Evolutionary conservation across 495 filamentous ascomycete species (phyloP), one percentile per base, ranked within the genome.

Genomic region (Haplographium delicatum): DNA sequence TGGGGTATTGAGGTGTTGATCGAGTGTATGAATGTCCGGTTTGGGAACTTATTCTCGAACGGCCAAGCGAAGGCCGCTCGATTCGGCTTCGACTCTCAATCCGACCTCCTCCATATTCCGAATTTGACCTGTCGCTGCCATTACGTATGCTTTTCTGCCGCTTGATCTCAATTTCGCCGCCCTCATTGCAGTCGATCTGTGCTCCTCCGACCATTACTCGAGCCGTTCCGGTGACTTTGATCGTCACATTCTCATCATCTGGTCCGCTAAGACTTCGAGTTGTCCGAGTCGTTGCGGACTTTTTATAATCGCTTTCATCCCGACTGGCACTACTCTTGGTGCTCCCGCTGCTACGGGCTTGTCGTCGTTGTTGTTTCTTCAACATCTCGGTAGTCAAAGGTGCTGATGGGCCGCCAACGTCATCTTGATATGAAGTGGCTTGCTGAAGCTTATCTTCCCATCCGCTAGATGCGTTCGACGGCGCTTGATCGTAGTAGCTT

Each of bases 281-380:
- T n/a, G 73, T 80, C 20, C 73, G 69, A 7, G 75, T 77, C 7
- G 76, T 76, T 1, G 72, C 71, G 16, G 74, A 78, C 44, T 73
- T 72, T 47, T 68, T 69, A 55, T 73, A 78, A 19, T 80, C 76
- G 58, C 75, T 79, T 53, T 80, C 76, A 56, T 80, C 76, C 48
- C 68, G 73, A 53, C 75, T 79, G 5, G 56, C 70, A 35, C 66
- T 76, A 63, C 72, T 76, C 41, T 70, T 66, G 15, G 73, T 79
- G 26, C 73, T 76, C 19, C 71, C 65, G 60, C 74, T 77, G 62
- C 74, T 75, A 10, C 60, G 50, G 1, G 44, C 59, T 35, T 59
- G 38, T 13, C 69, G 41, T 65, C 69, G 44, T 66, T 69, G 52
- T 51, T 63, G 26, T 63, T 69, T 49, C 65, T 69, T 59, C 65